Percentiles rank a stretch among this genome's conserved stretches.
These are phyloP conservation scores for Danielia oregonensis DNA, from an alignment of 805 yeast genomes.

Conservation along the genomic window DNA sequence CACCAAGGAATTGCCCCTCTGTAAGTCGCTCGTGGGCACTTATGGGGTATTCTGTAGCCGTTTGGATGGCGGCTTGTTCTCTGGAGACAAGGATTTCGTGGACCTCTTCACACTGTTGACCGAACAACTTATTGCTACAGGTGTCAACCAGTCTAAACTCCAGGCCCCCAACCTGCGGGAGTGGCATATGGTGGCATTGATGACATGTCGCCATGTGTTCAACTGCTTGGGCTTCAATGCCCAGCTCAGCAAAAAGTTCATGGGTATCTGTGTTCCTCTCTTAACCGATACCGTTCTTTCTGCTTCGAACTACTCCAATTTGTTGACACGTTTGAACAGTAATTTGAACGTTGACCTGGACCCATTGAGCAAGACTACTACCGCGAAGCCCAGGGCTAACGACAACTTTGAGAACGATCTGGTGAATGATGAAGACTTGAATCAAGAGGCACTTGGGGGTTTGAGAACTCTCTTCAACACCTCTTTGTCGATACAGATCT, in stretches of 20 bases:
- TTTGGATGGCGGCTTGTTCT: slow-evolving; percentile 55
- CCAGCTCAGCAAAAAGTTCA: slow-evolving; percentile 25
- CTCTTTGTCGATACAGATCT: slow-evolving; percentile 56
- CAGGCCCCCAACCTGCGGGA: slow-evolving; percentile 33
- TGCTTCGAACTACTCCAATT: slow-evolving; percentile 15
- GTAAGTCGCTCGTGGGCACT: slow-evolving; percentile 49
- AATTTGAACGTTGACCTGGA: slow-evolving; percentile 26
- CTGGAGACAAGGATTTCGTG: slow-evolving; percentile 61
- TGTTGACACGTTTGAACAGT: slow-evolving; percentile 22
- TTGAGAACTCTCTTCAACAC: slow-evolving; percentile 64
- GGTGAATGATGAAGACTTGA: slow-evolving; percentile 36
- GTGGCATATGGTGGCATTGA: slow-evolving; percentile 44
- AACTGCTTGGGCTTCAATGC: slow-evolving; percentile 34
- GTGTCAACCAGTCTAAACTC: slow-evolving; percentile 10
- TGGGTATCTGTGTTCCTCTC: slow-evolving; percentile 33
- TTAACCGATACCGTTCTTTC: slow-evolving; percentile 32
- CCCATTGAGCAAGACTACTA: slow-evolving; percentile 25
- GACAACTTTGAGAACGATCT: slow-evolving; percentile 31
- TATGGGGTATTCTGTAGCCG: slow-evolving; percentile 39
- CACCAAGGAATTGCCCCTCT: slow-evolving; percentile 58
- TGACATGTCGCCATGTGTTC: slow-evolving; percentile 38
- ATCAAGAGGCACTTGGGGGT: slow-evolving; percentile 45
- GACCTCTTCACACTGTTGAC: slow-evolving; percentile 33
- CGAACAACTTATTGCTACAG: slow-evolving; percentile 15
- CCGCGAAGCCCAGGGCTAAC: slow-evolving; percentile 13